Evolutionary conservation across 805 yeast species (phyloP).

Genomic region (Yamadazyma phyllophila): DNA sequence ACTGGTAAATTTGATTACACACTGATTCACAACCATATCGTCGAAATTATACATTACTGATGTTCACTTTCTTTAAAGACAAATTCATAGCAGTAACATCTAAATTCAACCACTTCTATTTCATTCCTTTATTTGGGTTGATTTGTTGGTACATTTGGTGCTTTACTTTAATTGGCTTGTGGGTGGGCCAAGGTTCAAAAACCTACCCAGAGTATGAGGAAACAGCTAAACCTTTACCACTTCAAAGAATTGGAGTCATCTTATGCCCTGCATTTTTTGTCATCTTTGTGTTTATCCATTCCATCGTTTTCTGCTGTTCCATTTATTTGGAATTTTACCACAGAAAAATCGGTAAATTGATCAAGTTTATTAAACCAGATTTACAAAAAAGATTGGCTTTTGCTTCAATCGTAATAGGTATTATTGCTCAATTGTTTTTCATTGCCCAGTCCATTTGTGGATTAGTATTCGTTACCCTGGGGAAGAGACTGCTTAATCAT

Average conservation of each 20-base stretch:
- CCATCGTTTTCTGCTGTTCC: constrained; percentile 21
- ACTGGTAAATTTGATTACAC: neutral
- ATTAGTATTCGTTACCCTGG: constrained; percentile 17
- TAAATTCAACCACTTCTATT: constrained; percentile 25
- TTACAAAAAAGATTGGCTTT: constrained; percentile 24
- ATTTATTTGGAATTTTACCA: constrained; percentile 28
- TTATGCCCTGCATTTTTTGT: constrained; percentile 23
- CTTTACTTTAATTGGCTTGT: constrained; percentile 20
- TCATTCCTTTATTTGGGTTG: constrained; percentile 24
- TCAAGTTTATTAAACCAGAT: constrained; percentile 24
- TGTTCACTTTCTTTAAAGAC: constrained; percentile 9
- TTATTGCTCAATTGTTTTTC: constrained; percentile 22
- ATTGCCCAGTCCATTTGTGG: constrained; percentile 19
- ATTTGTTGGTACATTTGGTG: constrained; percentile 24
- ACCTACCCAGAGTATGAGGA: constrained; percentile 23
- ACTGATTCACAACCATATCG: neutral
- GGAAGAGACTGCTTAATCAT: constrained; percentile 17
- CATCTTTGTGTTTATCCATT: constrained; percentile 20
- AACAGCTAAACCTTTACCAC: constrained; percentile 20
- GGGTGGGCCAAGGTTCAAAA: constrained; percentile 20
- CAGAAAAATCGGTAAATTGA: constrained; percentile 27
- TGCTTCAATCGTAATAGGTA: constrained; percentile 22
- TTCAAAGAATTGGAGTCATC: constrained; percentile 25
- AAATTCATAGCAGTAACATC: constrained; percentile 16
- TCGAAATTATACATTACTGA: neutral